Percentiles rank a stretch among this genome's conserved stretches.
These are phyloP conservation scores for Lactifluus hygrophoroides DNA, from an alignment of 768 basidiomycete species.

Conservation along the genomic window DNA sequence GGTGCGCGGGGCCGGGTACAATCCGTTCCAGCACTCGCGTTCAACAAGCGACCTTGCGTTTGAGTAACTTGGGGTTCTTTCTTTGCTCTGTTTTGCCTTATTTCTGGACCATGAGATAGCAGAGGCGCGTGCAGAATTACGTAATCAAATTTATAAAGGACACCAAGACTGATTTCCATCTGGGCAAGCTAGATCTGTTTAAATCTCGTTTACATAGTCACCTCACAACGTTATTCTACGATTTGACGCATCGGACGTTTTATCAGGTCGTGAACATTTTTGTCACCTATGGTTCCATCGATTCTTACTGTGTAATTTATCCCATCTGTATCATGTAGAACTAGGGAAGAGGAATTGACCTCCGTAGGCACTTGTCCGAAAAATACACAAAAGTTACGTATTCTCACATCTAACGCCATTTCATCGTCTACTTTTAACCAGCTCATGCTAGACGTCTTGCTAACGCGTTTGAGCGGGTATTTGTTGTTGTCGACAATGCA, in stretches of 20 bases:
- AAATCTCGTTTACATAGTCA: background rate
- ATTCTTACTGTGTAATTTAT: background rate
- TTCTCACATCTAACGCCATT: too few relatives aligned
- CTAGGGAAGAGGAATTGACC: background rate
- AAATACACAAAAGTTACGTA: too few relatives aligned
- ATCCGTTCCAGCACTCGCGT: conserved; percentile 12
- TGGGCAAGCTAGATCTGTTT: background rate
- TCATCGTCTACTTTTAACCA: too few relatives aligned
- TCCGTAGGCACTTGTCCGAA: background rate
- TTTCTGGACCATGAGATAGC: background rate
- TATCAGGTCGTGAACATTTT: background rate
- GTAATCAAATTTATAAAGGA: too few relatives aligned
- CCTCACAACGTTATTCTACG: conserved; percentile 1
- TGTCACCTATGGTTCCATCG: background rate
- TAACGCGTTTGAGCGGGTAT: too few relatives aligned
- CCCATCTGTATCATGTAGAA: background rate
- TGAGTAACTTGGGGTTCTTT: background rate
- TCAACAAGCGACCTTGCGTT: conserved; percentile 5
- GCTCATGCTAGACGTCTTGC: too few relatives aligned
- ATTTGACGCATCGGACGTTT: background rate
- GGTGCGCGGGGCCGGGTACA: conserved; percentile 18
- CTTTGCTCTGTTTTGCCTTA: too few relatives aligned
- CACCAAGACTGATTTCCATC: too few relatives aligned
- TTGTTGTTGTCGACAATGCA: too few relatives aligned
- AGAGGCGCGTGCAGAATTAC: background rate